Evolutionary conservation across 2,329 filamentous ascomycete species (phyloP).

Genomic region (Ophiostoma fasciatum): DNA sequence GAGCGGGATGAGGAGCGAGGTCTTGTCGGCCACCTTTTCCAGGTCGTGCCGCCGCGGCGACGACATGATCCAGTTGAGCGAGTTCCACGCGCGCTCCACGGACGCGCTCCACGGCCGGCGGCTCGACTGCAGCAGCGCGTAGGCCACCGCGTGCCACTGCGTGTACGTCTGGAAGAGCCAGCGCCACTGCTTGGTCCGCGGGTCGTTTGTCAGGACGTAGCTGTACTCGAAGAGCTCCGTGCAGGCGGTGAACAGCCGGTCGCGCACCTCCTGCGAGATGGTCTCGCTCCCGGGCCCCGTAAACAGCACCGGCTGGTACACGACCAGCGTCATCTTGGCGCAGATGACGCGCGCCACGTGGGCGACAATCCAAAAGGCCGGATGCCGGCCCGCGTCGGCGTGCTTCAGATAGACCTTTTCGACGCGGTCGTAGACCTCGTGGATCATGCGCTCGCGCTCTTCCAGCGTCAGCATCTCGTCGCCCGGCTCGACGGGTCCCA

Average conservation of each 20-base stretch:
- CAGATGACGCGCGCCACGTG: conserved; percentile 34
- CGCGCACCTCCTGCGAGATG: conserved; percentile 18
- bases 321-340: conserved; percentile 38
- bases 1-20: conserved; percentile 37
- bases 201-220: conserved; percentile 36
- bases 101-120: conserved; percentile 24
- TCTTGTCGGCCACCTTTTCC: conserved; percentile 28
- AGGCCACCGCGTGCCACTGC: conserved; percentile 44
- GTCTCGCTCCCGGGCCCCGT: conserved; percentile 19
- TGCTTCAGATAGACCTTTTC: conserved; percentile 38
- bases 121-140: conserved; percentile 35
- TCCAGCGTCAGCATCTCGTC: conserved; percentile 22
- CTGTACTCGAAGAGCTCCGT: conserved; percentile 43
- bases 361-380: conserved; percentile 36
- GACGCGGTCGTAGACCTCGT: conserved; percentile 23
- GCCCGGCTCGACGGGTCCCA: conserved; percentile 16
- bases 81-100: conserved; percentile 17
- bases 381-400: conserved; percentile 28
- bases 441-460: conserved; percentile 25
- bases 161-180: conserved; percentile 46
- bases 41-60: conserved; percentile 23
- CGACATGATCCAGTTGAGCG: conserved; percentile 17
- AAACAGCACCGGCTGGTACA: conserved; percentile 38
- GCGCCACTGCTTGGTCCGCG: conserved; percentile 33
- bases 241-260: conserved; percentile 30